phyloP scores from a whole-genome alignment of 768 basidiomycete species.

The Lyophyllum shimeji region DNA sequence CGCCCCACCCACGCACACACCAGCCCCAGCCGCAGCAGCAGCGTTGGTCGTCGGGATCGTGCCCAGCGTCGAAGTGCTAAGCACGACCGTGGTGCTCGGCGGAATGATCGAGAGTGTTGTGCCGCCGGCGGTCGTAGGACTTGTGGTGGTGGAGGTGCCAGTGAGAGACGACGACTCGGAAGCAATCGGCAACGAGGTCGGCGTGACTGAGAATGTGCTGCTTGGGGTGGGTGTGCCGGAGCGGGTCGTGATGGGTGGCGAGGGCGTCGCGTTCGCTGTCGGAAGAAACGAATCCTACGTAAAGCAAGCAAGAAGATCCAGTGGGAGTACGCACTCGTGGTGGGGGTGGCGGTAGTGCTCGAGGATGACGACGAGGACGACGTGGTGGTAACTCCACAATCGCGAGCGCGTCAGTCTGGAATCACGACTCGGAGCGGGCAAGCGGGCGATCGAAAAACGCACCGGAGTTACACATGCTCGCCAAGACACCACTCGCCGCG shows the following conservation, averaged over 20 bases:
- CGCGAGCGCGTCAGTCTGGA: neutral
- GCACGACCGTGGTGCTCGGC: neutral
- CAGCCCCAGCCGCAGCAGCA: neutral
- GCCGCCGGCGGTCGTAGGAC: neutral
- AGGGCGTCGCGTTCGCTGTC: neutral
- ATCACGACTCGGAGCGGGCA: neutral
- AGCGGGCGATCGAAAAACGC: neutral
- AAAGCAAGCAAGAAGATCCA: neutral
- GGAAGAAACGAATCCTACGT: neutral
- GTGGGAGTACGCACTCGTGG: neutral
- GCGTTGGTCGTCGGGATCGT: neutral
- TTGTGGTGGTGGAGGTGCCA: neutral
- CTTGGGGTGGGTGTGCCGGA: neutral
- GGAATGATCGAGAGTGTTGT: neutral
- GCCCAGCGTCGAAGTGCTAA: neutral
- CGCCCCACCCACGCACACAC: neutral
- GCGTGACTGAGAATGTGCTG: neutral
- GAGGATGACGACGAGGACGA: neutral
- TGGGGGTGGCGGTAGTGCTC: neutral
- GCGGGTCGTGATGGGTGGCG: neutral
- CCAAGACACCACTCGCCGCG: neutral
- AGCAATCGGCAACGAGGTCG: neutral
- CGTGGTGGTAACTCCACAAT: neutral
- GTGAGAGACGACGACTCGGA: neutral
- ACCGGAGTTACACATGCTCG: neutral